These are phyloP conservation scores for Conoideocrella luteorostrata DNA, from an alignment of 2,329 filamentous ascomycete genomes.

Conservation along the genomic window DNA sequence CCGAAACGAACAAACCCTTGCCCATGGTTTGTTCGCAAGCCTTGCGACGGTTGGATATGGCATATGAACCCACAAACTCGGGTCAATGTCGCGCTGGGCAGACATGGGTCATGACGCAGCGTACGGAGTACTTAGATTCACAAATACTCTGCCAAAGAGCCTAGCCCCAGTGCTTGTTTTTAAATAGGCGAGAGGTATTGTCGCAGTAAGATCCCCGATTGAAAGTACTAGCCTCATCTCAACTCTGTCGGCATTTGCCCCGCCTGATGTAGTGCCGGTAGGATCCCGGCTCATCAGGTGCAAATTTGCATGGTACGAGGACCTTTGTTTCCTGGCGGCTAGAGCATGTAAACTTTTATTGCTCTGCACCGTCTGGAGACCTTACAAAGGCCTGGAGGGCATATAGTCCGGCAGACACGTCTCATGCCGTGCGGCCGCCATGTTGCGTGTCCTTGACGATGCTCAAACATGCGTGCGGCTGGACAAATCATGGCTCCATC, in stretches of 20 bases:
- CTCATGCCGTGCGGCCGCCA: too few relatives aligned
- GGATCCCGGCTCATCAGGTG: background rate
- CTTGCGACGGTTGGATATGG: background rate
- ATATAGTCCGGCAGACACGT: too few relatives aligned
- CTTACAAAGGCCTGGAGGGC: too few relatives aligned
- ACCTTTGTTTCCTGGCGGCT: too few relatives aligned
- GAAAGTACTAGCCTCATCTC: constrained; percentile 3
- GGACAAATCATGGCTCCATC: too few relatives aligned
- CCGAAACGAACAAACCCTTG: constrained; percentile 7
- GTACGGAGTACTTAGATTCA: background rate
- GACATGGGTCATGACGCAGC: constrained; percentile 8
- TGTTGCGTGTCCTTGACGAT: too few relatives aligned
- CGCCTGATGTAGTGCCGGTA: background rate
- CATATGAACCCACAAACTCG: constrained; percentile 6
- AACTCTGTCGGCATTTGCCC: constrained; percentile 9
- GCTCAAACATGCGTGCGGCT: too few relatives aligned
- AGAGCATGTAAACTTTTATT: too few relatives aligned
- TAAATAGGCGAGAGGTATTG: background rate
- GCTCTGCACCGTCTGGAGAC: too few relatives aligned
- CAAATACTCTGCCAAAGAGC: too few relatives aligned
- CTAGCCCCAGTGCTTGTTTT: background rate
- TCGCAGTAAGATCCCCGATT: too few relatives aligned
- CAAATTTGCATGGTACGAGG: too few relatives aligned
- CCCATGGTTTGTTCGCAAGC: constrained; percentile 7
- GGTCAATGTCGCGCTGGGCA: constrained; percentile 2